Conservation (phyloP, 164 flowering plant species). For the Dillenia turbinata region DNA sequence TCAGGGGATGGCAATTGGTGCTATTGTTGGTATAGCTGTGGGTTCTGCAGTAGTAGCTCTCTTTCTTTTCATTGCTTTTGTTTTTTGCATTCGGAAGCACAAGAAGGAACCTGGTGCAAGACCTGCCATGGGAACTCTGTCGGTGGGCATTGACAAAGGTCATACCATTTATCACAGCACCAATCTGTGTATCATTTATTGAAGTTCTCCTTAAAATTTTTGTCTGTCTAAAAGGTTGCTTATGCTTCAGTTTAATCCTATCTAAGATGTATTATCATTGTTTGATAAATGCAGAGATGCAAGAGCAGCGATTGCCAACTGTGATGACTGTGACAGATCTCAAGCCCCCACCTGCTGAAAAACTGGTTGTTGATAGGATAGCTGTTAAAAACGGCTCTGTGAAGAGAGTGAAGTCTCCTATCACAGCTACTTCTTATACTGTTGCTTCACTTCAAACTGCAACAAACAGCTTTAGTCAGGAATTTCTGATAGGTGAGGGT, state of each 20-base stretch:
- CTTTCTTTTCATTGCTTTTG: conserved; percentile 41
- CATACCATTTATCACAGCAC: conserved; percentile 2
- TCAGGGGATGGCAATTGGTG: conserved; percentile 39
- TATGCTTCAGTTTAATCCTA: too few species aligned
- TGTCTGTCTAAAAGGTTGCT: too few species aligned
- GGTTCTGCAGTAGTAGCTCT: conserved; percentile 40
- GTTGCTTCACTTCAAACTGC: conserved; percentile 84
- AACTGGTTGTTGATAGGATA: conserved; percentile 41
- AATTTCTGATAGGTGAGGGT: conserved; percentile 88
- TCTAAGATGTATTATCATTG: too few species aligned
- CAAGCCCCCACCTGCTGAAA: conserved; percentile 75
- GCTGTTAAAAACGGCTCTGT: conserved; percentile 55
- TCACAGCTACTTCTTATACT: conserved; percentile 78
- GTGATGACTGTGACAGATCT: conserved; percentile 45
- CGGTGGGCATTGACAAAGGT: conserved; percentile 45
- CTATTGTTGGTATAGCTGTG: conserved; percentile 57
- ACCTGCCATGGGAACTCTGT: conserved; percentile 40
- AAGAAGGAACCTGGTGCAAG: conserved; percentile 39
- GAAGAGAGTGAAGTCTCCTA: conserved; percentile 64
- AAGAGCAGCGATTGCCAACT: conserved; percentile 54
- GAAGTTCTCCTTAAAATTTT: too few species aligned
- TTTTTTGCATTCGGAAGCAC: conserved; percentile 47
- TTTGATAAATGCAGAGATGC: conserved; percentile 41
- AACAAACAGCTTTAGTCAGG: conserved; percentile 86
- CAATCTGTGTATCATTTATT: too few species aligned